A percentile compares a stretch with the other conserved stretches of the same genome.
Conservation (phyloP, 805 yeast genomes). For the Metschnikowia cerradonensis region DNA sequence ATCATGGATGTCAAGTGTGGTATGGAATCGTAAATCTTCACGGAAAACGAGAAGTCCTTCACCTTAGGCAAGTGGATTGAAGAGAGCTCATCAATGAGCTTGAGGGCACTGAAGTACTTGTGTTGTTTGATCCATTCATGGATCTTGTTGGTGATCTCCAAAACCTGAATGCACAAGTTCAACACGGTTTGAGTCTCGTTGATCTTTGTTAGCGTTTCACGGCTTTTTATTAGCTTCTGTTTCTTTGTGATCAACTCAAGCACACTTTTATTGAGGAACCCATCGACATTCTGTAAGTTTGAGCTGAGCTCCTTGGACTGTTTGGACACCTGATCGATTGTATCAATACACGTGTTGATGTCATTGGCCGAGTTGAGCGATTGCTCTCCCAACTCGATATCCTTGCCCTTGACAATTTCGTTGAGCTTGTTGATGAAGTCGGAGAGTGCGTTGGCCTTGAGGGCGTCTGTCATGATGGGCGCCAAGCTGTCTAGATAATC, state of each 20-base stretch:
- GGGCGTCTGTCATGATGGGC: conserved; percentile 65
- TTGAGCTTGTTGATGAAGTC: conserved; percentile 55
- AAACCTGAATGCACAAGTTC: conserved; percentile 69
- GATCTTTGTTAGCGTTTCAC: conserved; percentile 63
- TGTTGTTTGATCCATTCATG: conserved; percentile 73
- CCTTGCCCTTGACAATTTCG: conserved; percentile 54
- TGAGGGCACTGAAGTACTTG: conserved; percentile 81
- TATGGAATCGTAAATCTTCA: conserved; percentile 67
- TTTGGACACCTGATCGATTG: conserved; percentile 57
- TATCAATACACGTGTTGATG: conserved; percentile 55
- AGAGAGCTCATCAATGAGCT: conserved; percentile 71
- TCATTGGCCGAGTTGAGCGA: conserved; percentile 60
- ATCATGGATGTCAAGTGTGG: conserved; percentile 73
- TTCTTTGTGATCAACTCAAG: conserved; percentile 59
- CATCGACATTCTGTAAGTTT: conserved; percentile 55
- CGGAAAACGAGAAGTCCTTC: conserved; percentile 70
- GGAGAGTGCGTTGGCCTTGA: conserved; percentile 50
- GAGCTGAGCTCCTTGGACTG: conserved; percentile 53
- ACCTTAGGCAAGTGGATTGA: conserved; percentile 66
- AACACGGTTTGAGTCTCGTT: conserved; percentile 68
- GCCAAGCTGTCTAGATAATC: conserved; percentile 78
- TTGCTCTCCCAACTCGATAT: conserved; percentile 55
- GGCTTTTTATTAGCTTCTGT: conserved; percentile 53
- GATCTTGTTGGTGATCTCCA: conserved; percentile 81
- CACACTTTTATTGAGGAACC: conserved; percentile 61